Evolutionary conservation across 179 eudicot species (phyloP).

Genomic region (Silene noctiflora): DNA sequence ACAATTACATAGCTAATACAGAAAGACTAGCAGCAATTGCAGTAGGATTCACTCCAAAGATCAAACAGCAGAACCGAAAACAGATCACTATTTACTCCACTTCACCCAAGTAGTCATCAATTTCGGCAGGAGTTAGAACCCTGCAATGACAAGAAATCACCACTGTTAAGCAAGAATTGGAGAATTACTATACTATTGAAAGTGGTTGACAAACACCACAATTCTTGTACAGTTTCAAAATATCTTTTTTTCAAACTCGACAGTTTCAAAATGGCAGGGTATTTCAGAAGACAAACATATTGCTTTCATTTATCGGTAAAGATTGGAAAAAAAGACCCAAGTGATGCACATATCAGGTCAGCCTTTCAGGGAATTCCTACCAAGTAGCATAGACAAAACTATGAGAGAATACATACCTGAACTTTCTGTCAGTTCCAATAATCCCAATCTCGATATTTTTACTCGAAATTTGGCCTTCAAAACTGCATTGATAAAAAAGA

Average conservation of each 20-base stretch:
- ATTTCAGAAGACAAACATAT: not conserved
- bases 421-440: slow-evolving; percentile 66
- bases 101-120: slow-evolving; percentile 89
- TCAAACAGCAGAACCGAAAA: not conserved
- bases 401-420: slow-evolving; percentile 45
- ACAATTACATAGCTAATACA: not conserved
- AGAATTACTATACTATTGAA: not conserved
- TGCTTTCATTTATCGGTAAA: not conserved
- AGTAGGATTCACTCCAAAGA: not conserved
- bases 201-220: not conserved
- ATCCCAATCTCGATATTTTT: slow-evolving; percentile 94
- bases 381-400: too few relatives aligned
- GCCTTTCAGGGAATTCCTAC: not conserved
- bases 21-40: not conserved
- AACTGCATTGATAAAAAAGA: slow-evolving; percentile 35
- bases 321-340: not conserved
- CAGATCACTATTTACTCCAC: slow-evolving; percentile 47
- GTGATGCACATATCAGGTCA: not conserved
- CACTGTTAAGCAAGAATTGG: not conserved
- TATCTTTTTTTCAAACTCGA: too few relatives aligned
- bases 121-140: slow-evolving; percentile 78
- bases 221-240: too few relatives aligned
- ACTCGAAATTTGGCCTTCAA: slow-evolving; percentile 87
- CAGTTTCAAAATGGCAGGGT: not conserved
- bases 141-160: slow-evolving; percentile 36